These are phyloP conservation scores for Aspergillus panamensis DNA, from an alignment of 495 filamentous ascomycete species.

Conservation along the genomic window DNA sequence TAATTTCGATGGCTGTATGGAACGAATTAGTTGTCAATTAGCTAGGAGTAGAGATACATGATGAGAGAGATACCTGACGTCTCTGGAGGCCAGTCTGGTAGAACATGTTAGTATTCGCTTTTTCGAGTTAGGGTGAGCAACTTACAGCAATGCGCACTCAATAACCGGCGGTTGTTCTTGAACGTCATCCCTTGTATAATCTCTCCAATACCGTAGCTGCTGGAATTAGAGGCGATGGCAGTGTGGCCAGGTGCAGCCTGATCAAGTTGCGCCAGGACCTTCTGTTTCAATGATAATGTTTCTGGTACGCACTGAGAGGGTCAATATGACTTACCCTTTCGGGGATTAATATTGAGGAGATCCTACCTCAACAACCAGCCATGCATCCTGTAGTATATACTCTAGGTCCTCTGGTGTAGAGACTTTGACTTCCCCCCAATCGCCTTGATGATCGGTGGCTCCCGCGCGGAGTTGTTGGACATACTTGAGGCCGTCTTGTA, in stretches of 20 bases:
- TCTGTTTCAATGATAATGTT: constrained; percentile 26
- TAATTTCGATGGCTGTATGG: constrained; percentile 36
- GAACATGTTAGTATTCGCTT: neutral
- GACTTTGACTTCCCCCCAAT: constrained; percentile 19
- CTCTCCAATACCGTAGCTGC: constrained; percentile 36
- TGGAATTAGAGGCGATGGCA: constrained; percentile 42
- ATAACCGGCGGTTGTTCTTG: constrained; percentile 22
- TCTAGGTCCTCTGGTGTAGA: constrained; percentile 18
- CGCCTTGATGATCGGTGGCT: constrained; percentile 8
- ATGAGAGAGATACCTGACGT: constrained; percentile 28
- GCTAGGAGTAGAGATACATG: neutral
- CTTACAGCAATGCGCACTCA: constrained; percentile 39
- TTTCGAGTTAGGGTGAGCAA: neutral
- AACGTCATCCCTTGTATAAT: constrained; percentile 31
- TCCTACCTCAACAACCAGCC: constrained; percentile 37
- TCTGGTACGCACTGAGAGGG: constrained; percentile 35
- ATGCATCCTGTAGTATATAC: constrained; percentile 24
- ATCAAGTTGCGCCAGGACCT: constrained; percentile 32
- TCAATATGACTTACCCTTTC: neutral
- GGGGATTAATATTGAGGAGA: neutral
- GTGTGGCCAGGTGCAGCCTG: constrained; percentile 21
- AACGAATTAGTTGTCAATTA: neutral
- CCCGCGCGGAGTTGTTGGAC: constrained; percentile 11
- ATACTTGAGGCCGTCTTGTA: neutral
- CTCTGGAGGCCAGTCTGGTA: constrained; percentile 41